Evolutionary conservation across 495 filamentous ascomycete genomes (phyloP).

Genomic region (Zalerion maritima): DNA sequence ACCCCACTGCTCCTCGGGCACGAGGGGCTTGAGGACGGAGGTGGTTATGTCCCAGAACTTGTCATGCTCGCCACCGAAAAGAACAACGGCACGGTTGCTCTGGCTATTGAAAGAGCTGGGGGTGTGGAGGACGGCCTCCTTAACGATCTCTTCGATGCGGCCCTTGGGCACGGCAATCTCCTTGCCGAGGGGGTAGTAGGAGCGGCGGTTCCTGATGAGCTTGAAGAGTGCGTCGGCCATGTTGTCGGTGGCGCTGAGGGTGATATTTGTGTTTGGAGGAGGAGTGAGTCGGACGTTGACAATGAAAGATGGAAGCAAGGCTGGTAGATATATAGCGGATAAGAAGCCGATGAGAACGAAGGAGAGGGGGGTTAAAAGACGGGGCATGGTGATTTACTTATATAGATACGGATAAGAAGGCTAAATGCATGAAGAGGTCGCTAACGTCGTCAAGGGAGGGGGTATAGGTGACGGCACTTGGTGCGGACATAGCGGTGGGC

Average conservation of each 20-base stretch:
- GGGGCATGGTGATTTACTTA: conserved; percentile 15
- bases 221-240: conserved; percentile 31
- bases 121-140: conserved; percentile 35
- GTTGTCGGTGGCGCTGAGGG: conserved; percentile 4
- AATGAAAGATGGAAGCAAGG: conserved; percentile 1
- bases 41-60: conserved; percentile 47
- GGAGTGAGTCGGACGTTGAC: conserved; percentile 3
- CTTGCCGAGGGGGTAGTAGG: conserved; percentile 44
- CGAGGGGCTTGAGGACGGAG: conserved; percentile 38
- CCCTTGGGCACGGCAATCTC: conserved; percentile 34
- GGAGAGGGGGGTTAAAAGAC: conserved; percentile 11
- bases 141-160: conserved; percentile 41
- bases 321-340: conserved; percentile 6
- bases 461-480: too few relatives aligned
- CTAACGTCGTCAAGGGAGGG: too few relatives aligned
- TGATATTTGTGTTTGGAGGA: conserved; percentile 9
- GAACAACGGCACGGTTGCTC: conserved; percentile 43
- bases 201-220: conserved; percentile 40
- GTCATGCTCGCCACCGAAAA: conserved; percentile 47
- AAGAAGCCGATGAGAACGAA: conserved; percentile 3
- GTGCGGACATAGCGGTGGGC: too few relatives aligned
- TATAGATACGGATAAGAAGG: conserved; percentile 7
- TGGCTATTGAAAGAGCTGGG: conserved; percentile 55
- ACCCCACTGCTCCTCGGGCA: conserved; percentile 38
- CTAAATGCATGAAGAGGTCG: neutral